phyloP scores from a whole-genome alignment of 2,329 filamentous ascomycete species.

The Waltergamsia citrina region DNA sequence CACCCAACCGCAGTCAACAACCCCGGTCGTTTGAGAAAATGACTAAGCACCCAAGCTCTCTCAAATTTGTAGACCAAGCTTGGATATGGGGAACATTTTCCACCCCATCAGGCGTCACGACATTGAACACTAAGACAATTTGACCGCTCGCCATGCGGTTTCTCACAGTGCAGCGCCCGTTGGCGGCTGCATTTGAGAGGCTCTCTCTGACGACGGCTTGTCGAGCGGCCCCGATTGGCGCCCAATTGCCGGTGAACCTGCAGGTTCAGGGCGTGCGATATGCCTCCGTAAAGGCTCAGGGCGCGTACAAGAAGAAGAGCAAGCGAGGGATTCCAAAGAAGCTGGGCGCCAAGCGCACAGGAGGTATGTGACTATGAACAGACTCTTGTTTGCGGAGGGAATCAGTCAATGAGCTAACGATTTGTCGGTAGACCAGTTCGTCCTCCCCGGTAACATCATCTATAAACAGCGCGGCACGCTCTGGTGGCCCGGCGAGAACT shows the following conservation, averaged over 20 bases:
- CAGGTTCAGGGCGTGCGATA: conserved; percentile 40
- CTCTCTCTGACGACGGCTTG: conserved; percentile 3
- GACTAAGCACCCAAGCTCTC: conserved; percentile 2
- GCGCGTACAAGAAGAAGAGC: conserved; percentile 55
- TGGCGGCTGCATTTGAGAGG: conserved; percentile 19
- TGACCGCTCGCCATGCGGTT: conserved; percentile 30
- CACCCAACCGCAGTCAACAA: no score
- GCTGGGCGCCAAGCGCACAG: conserved; percentile 86
- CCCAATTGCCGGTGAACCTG: conserved; percentile 26
- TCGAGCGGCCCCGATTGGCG: conserved; percentile 15
- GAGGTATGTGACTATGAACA: no score
- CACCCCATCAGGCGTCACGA: neutral
- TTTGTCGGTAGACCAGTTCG: conserved; percentile 62
- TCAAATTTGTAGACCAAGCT: conserved; percentile 2
- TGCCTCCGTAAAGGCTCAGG: conserved; percentile 54
- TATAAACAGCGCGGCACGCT: conserved; percentile 92
- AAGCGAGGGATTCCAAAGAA: conserved; percentile 64
- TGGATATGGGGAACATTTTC: no score
- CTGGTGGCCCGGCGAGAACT: conserved; percentile 95
- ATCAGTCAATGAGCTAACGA: neutral
- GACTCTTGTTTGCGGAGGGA: neutral
- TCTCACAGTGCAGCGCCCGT: conserved; percentile 34
- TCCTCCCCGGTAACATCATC: conserved; percentile 94
- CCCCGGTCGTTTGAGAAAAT: neutral
- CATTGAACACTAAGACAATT: neutral